phyloP scores from a whole-genome alignment of 192 early-diverging fungal species.

The Entomortierella parvispora region DNA sequence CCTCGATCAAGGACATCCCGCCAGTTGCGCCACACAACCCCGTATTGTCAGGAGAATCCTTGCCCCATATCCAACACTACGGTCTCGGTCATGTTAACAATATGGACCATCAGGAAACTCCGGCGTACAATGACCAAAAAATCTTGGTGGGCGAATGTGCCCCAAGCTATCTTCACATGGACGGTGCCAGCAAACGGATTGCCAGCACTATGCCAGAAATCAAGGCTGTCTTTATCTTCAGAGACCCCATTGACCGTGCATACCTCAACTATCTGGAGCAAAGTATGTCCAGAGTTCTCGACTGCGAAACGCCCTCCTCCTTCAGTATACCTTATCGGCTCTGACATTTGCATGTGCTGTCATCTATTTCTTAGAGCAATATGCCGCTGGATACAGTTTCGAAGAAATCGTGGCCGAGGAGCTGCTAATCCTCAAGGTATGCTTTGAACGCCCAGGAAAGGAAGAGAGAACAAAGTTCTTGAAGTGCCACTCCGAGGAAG shows the following conservation, averaged over 20 bases:
- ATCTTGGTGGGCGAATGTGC: slow-evolving; percentile 49
- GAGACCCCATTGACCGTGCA: slow-evolving; percentile 63
- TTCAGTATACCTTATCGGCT: neutral
- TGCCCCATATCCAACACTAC: slow-evolving; percentile 50
- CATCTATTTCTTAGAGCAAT: slow-evolving; percentile 31
- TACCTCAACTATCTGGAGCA: slow-evolving; percentile 60
- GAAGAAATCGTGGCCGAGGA: slow-evolving; percentile 51
- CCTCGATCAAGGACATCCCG: slow-evolving; percentile 52
- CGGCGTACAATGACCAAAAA: slow-evolving; percentile 34
- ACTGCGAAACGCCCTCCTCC: neutral
- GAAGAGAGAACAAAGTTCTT: slow-evolving; percentile 50
- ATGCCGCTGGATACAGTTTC: slow-evolving; percentile 50
- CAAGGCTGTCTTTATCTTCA: slow-evolving; percentile 61
- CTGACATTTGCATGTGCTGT: neutral
- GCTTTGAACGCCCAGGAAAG: slow-evolving; percentile 41
- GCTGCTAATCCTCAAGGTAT: slow-evolving; percentile 45
- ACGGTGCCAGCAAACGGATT: slow-evolving; percentile 56
- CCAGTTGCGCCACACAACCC: slow-evolving; percentile 29
- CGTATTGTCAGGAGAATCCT: slow-evolving; percentile 44
- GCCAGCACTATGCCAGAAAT: slow-evolving; percentile 58
- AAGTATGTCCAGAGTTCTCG: slow-evolving; percentile 12
- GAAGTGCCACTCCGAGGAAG: slow-evolving; percentile 43
- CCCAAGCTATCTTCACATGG: slow-evolving; percentile 44
- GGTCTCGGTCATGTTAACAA: slow-evolving; percentile 44
- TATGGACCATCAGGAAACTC: slow-evolving; percentile 44